Evolutionary conservation across 345 rosid genomes (phyloP), one percentile per base, ranked within the genome.

Genomic region (Nasturtium officinale): DNA sequence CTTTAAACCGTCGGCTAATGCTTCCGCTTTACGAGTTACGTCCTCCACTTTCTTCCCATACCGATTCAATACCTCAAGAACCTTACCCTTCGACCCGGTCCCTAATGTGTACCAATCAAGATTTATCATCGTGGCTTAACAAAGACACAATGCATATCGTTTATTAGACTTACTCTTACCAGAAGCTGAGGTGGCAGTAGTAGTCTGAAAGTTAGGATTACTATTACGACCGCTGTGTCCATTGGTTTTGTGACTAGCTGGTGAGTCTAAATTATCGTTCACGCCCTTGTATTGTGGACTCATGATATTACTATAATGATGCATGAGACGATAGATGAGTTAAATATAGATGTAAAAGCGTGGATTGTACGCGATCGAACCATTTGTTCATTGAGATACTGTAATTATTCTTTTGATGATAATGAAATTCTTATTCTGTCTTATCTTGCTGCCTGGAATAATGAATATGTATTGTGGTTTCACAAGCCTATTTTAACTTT

Each of bases 31-130:
- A 75, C 82, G 80, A 38, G 85, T 70, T 55, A 78, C 91, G 53
- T 78, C 84, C 13, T 86, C 97, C 35, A 85, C 43, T 62, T 64
- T 87, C 75, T 77, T 90, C 55, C 90, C 96, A 56, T 78, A 90
- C 23, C 85, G 83, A 67, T 80, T 83, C 80, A 87, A 75, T 61
- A 82, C 82, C 12, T 81, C 82, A 46, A 76, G 74, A 35, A 93
- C 43, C 67, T 48, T 79, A 72, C 65, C 83, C 79, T 68, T 73
- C 28, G 96, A 79, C 66, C 87, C 98, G 0, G 62, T 56, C 48
- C 29, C 23, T 13, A 23, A 53, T 47, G 9, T 68, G 48, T 42
- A 40, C 18, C 40, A 43, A 37, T 45, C 56, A 61, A 30, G 16
- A 56, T 45, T 12, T 17, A 61, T 51, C 40, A 35, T 52, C 2